These are phyloP conservation scores for Populus simonii DNA, from an alignment of 345 rosid species.

Conservation along the genomic window DNA sequence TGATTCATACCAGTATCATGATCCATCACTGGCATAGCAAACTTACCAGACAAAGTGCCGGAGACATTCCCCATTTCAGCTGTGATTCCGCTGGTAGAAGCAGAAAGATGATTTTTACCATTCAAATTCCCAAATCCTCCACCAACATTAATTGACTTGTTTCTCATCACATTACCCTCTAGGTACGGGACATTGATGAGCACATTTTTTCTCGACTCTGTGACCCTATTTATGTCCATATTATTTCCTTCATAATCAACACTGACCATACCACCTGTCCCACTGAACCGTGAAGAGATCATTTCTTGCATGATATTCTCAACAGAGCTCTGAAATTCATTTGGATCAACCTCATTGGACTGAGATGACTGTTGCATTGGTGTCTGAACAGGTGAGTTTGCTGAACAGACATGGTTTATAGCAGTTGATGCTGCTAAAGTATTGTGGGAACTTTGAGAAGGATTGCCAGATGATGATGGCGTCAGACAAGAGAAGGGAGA, in stretches of 20 bases:
- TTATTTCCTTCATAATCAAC: conserved; percentile 53
- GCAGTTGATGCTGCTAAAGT: conserved; percentile 33
- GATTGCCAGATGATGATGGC: conserved; percentile 54
- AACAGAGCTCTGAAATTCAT: conserved; percentile 70
- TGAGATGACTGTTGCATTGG: conserved; percentile 55
- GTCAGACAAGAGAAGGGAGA: conserved; percentile 72
- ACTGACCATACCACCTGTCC: conserved; percentile 49
- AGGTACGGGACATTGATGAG: conserved; percentile 38
- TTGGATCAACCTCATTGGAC: conserved; percentile 53
- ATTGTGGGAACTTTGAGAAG: conserved; percentile 48
- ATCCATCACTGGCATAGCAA: conserved; percentile 45
- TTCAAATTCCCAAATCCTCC: conserved; percentile 42
- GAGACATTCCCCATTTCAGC: conserved; percentile 52
- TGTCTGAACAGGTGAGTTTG: conserved; percentile 54
- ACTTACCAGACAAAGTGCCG: conserved; percentile 58
- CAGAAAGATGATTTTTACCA: conserved; percentile 29
- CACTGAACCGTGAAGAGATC: conserved; percentile 57
- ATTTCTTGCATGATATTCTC: conserved; percentile 81
- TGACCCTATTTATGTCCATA: conserved; percentile 43
- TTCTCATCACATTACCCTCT: conserved; percentile 44
- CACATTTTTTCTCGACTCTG: conserved; percentile 45
- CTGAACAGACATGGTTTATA: conserved; percentile 49
- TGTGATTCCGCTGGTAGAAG: conserved; percentile 44
- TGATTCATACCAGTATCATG: conserved; percentile 60
- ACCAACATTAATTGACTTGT: conserved; percentile 40